phyloP scores from a whole-genome alignment of 768 basidiomycete species.

The Suillus lakei region DNA sequence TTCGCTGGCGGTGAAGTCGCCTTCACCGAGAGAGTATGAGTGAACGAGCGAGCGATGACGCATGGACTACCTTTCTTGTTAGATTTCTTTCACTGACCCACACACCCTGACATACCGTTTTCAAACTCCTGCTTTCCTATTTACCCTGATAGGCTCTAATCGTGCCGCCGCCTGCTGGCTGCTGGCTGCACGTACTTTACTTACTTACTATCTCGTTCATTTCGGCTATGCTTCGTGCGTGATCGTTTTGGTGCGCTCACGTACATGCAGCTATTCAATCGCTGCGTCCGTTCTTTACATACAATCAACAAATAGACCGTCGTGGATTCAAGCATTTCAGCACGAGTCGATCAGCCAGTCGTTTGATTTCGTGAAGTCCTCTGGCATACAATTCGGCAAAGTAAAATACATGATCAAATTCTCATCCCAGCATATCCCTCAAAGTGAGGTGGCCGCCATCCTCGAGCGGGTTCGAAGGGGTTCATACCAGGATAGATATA shows the following conservation, averaged over 20 bases:
- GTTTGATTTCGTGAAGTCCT: not conserved
- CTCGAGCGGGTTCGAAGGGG: not conserved
- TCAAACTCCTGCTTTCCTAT: not conserved
- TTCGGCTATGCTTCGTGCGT: not conserved
- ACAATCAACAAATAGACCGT: not conserved
- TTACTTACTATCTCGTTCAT: not conserved
- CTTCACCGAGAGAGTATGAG: not conserved
- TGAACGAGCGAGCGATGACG: not conserved
- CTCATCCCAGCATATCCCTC: not conserved
- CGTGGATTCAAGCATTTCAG: not conserved
- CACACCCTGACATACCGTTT: not conserved
- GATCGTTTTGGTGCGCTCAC: not conserved
- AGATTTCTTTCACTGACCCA: not conserved
- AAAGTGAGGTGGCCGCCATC: not conserved
- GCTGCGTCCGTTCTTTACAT: not conserved
- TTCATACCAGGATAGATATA: not conserved
- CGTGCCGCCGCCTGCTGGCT: not conserved
- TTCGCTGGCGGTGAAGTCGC: not conserved
- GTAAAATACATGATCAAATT: not conserved
- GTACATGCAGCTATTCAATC: not conserved
- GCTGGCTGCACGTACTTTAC: not conserved
- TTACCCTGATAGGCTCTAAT: constrained; percentile 13
- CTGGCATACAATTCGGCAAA: not conserved
- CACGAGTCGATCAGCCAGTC: not conserved
- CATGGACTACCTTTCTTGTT: constrained; percentile 5